Percentiles rank a stretch among this genome's conserved stretches.
Evolutionary conservation across 2,329 filamentous ascomycete genomes (phyloP).

Genomic region (Ophiostoma himal-ulmi): DNA sequence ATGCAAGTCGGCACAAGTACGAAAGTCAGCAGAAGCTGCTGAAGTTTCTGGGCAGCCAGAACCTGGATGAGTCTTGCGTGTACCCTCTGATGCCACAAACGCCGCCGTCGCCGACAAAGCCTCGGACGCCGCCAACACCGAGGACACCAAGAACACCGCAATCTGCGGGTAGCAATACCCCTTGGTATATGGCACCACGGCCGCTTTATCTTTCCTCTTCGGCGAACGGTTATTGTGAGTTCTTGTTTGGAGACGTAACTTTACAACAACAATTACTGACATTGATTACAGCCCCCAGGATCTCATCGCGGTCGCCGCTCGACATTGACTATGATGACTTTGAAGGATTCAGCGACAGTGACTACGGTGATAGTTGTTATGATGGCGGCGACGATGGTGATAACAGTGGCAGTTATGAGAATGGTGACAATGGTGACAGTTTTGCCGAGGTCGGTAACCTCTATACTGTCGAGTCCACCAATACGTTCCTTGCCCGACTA

Average conservation of each 20-base stretch:
- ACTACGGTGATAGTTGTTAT: not conserved
- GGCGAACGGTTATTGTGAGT: slow-evolving; percentile 1
- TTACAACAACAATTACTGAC: not conserved
- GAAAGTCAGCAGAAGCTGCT: not conserved
- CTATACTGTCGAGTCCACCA: not conserved
- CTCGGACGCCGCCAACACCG: not conserved
- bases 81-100: not conserved
- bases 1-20: not conserved
- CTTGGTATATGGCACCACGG: not conserved
- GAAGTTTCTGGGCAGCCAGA: not conserved
- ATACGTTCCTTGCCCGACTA: not conserved
- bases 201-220: not conserved
- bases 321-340: not conserved
- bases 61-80: not conserved
- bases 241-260: not conserved
- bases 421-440: not conserved
- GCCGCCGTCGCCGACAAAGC: too few relatives aligned
- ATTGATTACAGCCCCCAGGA: not conserved
- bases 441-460: not conserved
- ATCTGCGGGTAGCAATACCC: not conserved
- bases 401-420: not conserved
- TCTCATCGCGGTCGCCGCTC: not conserved
- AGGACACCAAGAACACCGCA: not conserved
- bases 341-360: not conserved
- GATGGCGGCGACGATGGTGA: not conserved